phyloP scores from a whole-genome alignment of 176 grass and related monocot genomes.

The Carex myosuroides region DNA sequence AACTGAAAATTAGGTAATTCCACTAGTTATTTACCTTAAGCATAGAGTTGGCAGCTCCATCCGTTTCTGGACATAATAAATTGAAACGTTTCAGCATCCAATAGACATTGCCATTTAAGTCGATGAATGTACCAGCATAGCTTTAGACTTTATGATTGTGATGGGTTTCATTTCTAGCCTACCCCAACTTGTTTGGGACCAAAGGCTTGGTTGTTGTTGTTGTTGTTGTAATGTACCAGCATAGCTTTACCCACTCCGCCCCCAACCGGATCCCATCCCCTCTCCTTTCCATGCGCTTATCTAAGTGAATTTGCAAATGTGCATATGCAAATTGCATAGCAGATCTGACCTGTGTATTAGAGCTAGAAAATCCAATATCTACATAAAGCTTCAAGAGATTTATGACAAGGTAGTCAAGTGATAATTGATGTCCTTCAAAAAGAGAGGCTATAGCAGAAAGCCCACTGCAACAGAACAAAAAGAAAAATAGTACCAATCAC shows the following conservation, averaged over 20 bases:
- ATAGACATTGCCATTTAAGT: background rate
- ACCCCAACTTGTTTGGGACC: no score
- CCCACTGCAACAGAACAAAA: slow-evolving; percentile 35
- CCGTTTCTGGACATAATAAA: background rate
- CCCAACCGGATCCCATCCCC: background rate
- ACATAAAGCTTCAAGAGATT: slow-evolving; percentile 98
- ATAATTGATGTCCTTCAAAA: slow-evolving; percentile 86
- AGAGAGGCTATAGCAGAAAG: slow-evolving; percentile 64
- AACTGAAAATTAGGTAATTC: slow-evolving; percentile 25
- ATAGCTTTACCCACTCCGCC: background rate
- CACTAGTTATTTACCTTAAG: background rate
- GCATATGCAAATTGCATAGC: background rate
- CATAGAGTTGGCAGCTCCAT: background rate
- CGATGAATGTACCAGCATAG: background rate
- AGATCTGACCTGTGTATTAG: slow-evolving; percentile 75
- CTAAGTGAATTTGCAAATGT: background rate
- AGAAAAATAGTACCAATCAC: background rate
- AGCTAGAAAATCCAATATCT: slow-evolving; percentile 99
- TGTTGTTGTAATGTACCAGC: no score
- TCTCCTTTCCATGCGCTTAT: background rate
- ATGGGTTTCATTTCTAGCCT: no score
- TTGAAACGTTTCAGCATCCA: background rate
- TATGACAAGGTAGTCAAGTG: slow-evolving; percentile 79
- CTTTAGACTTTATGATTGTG: no score
- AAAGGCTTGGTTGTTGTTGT: no score